Base-by-base conservation (phyloP, 495 filamentous ascomycete species). In the Pyronema domesticum region DNA sequence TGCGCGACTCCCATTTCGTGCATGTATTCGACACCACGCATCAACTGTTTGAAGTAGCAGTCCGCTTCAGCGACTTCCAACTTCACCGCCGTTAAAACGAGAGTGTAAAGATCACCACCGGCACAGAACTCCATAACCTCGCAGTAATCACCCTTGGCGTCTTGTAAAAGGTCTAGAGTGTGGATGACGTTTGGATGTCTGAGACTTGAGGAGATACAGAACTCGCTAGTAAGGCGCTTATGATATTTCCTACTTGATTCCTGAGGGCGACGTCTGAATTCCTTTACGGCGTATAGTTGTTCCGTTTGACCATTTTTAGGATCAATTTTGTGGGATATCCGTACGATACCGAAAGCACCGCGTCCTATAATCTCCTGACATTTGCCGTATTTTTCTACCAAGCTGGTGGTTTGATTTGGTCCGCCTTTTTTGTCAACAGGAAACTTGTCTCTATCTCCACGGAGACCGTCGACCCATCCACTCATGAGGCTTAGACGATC, bases 101-200 rank as follows among this genome's bases (percentile, higher is more conserved):
- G 74, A 0, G 87, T 94, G 69, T 99, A 99, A 17, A 99, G 76
- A 70, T 99, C 91, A 37, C 91, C 91, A 52, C 91, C 91, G 35
- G 89, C 86, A 65, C 93, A 96, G 68, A 89, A 99, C 68, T 99
- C 91, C 91, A 99, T 99, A 33, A 96, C 91, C 69, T 99, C 91
- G 72, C 91, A 99, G 70, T 91, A 96, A 67, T 95, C 89, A 55
- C 93, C 91, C 69, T 96, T 99, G 51, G 89, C 79, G 65, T 96
- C 91, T 69, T 93, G 83, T 30, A 99, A 71, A 14, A 99, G 78
- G 65, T 99, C 91, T 37, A 99, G 77, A 0, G 91, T 96, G 70
- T 95, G 89, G 61, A 99, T 99, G 60, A 99, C 86, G 67, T 99
- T 99, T 8, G 89, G 91, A 65, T 99, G 91, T 45, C 87, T 85